phyloP scores from a whole-genome alignment of 1,284 basidiomycete species.

The Jaminaea rosea region DNA sequence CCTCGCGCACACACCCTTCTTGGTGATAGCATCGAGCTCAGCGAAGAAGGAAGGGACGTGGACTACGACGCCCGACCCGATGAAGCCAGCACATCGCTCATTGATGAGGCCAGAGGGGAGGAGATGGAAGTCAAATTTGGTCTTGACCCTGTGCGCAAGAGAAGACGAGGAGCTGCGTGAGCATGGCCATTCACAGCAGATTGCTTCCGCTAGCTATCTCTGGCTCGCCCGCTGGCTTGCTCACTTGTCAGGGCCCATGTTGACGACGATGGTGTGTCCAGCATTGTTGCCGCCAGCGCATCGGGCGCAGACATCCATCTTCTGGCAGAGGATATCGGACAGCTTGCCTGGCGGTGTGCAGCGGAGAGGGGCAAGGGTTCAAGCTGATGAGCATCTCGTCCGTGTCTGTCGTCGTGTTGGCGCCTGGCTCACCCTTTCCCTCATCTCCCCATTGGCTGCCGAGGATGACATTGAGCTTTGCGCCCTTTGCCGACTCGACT shows the following conservation, averaged over 20 bases:
- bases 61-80: slow-evolving; percentile 88
- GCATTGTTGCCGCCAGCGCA: slow-evolving; percentile 98
- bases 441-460: slow-evolving; percentile 47
- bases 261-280: slow-evolving; percentile 92
- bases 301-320: slow-evolving; percentile 84
- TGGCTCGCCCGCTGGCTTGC: too few relatives aligned
- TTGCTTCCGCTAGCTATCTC: too few relatives aligned
- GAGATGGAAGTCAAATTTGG: slow-evolving; percentile 89
- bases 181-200: too few relatives aligned
- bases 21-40: slow-evolving; percentile 77
- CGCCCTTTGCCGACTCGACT: slow-evolving; percentile 30
- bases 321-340: slow-evolving; percentile 51
- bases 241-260: slow-evolving; percentile 60
- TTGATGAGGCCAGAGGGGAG: slow-evolving; percentile 90
- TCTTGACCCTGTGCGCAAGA: too few relatives aligned
- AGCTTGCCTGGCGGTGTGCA: slow-evolving; percentile 32
- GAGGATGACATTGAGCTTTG: slow-evolving; percentile 42
- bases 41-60: slow-evolving; percentile 91
- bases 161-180: too few relatives aligned
- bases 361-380: neutral
- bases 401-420: neutral
- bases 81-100: slow-evolving; percentile 72
- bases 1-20: slow-evolving; percentile 59
- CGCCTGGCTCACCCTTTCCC: slow-evolving; percentile 36
- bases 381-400: neutral